phyloP scores from a whole-genome alignment of 2,329 filamentous ascomycete species.

The Ceratocystis cubensis region DNA sequence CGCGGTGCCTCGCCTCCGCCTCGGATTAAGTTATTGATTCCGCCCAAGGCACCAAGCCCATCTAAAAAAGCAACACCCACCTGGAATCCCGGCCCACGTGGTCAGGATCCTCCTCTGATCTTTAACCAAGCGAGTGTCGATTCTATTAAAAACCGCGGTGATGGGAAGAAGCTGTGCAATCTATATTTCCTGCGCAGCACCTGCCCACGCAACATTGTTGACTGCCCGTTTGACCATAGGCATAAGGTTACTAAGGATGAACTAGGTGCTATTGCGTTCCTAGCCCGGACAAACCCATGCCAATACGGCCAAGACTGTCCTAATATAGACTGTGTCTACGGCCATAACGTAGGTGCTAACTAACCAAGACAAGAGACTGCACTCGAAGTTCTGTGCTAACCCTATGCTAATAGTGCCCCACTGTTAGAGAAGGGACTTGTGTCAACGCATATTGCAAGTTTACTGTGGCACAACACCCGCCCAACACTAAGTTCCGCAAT shows the following conservation, averaged over 20 bases:
- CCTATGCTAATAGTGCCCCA: constrained; percentile 37
- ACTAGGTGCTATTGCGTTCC: constrained; percentile 41
- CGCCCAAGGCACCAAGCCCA: not conserved
- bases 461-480: constrained; percentile 9
- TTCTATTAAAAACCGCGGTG: constrained; percentile 43
- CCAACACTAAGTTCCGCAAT: constrained; percentile 5
- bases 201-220: constrained; percentile 39
- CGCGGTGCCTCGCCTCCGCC: constrained; percentile 13
- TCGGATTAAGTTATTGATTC: constrained; percentile 8
- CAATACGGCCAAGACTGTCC: constrained; percentile 45
- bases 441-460: constrained; percentile 22
- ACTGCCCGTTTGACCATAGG: constrained; percentile 45
- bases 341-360: constrained; percentile 42
- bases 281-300: constrained; percentile 47
- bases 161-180: constrained; percentile 47
- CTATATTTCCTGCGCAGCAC: constrained; percentile 48
- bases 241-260: constrained; percentile 43
- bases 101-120: constrained; percentile 6
- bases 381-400: constrained; percentile 10
- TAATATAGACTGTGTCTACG: constrained; percentile 47
- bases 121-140: constrained; percentile 33
- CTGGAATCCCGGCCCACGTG: constrained; percentile 13
- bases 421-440: constrained; percentile 39
- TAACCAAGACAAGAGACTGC: not conserved
- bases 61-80: constrained; percentile 6